Evolutionary conservation across 2,329 filamentous ascomycete species (phyloP).

Genomic region (Aspergillus thermomutatus): DNA sequence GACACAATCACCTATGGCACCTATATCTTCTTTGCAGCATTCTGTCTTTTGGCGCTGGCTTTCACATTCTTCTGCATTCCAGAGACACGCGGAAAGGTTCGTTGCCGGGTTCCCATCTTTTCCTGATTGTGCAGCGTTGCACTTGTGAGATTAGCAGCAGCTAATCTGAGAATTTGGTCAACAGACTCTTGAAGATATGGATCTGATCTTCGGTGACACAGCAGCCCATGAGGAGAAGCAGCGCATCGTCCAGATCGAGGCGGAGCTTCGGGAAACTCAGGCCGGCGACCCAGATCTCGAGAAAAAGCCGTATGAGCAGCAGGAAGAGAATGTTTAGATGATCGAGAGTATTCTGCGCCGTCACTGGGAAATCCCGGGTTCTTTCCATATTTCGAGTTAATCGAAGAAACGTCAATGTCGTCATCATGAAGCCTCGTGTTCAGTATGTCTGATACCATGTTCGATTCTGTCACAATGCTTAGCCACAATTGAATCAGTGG

Average conservation of each 20-base stretch:
- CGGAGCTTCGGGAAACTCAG: conserved; percentile 29
- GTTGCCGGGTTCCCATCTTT: background rate
- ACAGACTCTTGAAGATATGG: conserved; percentile 55
- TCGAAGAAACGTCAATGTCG: background rate
- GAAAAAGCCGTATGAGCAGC: conserved; percentile 19
- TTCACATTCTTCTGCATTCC: conserved; percentile 37
- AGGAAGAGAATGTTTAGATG: conserved; percentile 16
- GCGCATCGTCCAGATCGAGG: conserved; percentile 38
- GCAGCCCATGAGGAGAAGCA: conserved; percentile 37
- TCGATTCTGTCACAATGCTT: background rate
- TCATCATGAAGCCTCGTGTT: background rate
- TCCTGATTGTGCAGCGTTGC: background rate
- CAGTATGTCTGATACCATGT: background rate
- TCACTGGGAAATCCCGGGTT: background rate
- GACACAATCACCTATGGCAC: conserved; percentile 36
- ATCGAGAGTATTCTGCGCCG: background rate
- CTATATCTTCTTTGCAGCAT: conserved; percentile 40
- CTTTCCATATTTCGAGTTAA: background rate
- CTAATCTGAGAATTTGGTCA: background rate
- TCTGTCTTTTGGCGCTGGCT: conserved; percentile 32
- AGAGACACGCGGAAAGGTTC: conserved; percentile 35
- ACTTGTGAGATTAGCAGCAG: background rate
- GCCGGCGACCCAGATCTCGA: conserved; percentile 17
- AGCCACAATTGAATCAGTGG: conserved; percentile 1
- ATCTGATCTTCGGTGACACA: conserved; percentile 44